phyloP scores from a whole-genome alignment of 495 filamentous ascomycete species.

The Xylaria cubensis region DNA sequence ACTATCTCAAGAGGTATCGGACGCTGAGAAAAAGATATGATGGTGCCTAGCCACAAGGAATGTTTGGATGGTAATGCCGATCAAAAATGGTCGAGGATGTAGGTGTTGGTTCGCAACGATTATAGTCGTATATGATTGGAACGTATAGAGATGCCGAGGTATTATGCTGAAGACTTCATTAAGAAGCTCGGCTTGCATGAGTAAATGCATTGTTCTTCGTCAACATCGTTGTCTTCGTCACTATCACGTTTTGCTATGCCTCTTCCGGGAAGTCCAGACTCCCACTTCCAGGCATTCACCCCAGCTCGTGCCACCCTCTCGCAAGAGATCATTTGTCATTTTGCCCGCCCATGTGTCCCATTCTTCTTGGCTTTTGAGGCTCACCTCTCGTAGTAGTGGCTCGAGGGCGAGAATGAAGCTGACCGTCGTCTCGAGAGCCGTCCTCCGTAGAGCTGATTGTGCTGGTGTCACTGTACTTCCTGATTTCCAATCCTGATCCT shows the following conservation, averaged over 20 bases:
- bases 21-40: conserved; percentile 85
- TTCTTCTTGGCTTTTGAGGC: conserved; percentile 85
- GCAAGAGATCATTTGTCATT: conserved; percentile 84
- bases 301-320: conserved; percentile 76
- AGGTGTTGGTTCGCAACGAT: background rate
- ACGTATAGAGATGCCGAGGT: background rate
- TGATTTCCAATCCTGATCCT: conserved; percentile 32
- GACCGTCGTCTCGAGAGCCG: conserved; percentile 80
- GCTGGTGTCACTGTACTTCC: conserved; percentile 65
- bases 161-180: conserved; percentile 16
- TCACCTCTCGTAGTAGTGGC: conserved; percentile 79
- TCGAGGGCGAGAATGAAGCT: conserved; percentile 89
- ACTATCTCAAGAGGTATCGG: conserved; percentile 94
- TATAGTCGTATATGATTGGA: conserved; percentile 10
- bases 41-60: conserved; percentile 28
- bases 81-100: background rate
- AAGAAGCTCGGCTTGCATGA: conserved; percentile 8
- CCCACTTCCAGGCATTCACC: conserved; percentile 93
- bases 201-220: conserved; percentile 14
- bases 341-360: conserved; percentile 91
- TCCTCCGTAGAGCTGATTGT: conserved; percentile 76
- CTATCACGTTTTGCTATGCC: conserved; percentile 37
- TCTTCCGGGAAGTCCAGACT: conserved; percentile 91
- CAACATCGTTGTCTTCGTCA: conserved; percentile 7
- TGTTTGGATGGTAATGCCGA: background rate